Evolutionary conservation across 495 filamentous ascomycete species (phyloP).

Genomic region (Terfezia claveryi): DNA sequence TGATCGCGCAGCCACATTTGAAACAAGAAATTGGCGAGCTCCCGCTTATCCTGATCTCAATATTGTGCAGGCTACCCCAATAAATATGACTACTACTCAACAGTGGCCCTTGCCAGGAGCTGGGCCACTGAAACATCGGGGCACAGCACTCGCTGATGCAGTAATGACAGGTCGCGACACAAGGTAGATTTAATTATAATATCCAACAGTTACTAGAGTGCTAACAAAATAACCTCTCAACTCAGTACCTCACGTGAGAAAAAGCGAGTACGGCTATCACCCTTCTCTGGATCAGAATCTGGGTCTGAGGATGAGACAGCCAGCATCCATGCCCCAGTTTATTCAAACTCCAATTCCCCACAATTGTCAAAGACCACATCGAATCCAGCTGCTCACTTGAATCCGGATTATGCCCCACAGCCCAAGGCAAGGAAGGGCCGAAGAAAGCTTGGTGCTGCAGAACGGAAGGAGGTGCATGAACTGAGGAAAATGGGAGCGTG

Average conservation of each 20-base stretch:
- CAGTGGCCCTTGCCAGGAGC: not conserved
- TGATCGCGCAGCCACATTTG: not conserved
- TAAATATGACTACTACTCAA: not conserved
- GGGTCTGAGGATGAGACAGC: not conserved
- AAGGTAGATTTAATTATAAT: no score
- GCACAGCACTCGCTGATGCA: not conserved
- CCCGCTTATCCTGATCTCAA: not conserved
- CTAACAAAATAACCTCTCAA: no score
- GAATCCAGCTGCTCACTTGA: not conserved
- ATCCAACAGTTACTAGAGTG: no score
- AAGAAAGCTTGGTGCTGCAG: slow-evolving; percentile 16
- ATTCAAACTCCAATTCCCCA: not conserved
- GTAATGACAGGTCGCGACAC: not conserved
- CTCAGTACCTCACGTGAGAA: not conserved
- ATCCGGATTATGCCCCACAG: not conserved
- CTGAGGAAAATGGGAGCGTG: slow-evolving; percentile 20
- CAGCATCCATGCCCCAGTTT: not conserved
- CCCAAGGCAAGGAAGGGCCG: slow-evolving; percentile 7
- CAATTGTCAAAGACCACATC: not conserved
- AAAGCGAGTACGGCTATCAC: not conserved
- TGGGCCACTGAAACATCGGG: not conserved
- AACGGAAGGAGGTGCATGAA: slow-evolving; percentile 18
- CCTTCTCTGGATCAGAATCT: not conserved
- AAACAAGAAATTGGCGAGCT: not conserved
- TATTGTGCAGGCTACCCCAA: not conserved